Evolutionary conservation across 495 filamentous ascomycete genomes (phyloP), one percentile per base, ranked within the genome.

Genomic region (Hypoxylon fragiforme): DNA sequence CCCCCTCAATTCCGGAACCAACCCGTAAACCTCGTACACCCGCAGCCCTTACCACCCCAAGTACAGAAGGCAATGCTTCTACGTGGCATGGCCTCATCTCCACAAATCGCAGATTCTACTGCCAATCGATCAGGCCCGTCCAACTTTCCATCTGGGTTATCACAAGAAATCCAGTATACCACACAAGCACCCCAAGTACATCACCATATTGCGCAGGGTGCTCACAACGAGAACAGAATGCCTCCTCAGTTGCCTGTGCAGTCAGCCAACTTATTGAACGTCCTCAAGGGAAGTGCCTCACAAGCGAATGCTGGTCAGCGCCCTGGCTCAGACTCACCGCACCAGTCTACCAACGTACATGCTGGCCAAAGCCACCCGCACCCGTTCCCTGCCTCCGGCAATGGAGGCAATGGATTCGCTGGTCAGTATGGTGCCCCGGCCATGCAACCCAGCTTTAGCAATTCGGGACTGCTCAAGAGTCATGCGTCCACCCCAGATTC

Each of bases 241-340:
- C 82, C 80, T 8, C 71, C 78, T 30, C 85, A 85, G 59, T 74
- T 90, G 31, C 87, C 72, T 7, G 78, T 72, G 31, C 86, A 90
- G 63, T 81, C 84, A 3, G 70, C 83, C 44, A 77, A 82, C 20
- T 65, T 90, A 4, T 68, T 90, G 36, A 84, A 79, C 62, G 76
- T 84, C 1, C 86, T 90, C 67, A 90, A 85, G 44, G 63, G 55
- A 13, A 66, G 68, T 11, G 51, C 36, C 30, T 14, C 39, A 16
- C 65, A 47, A 5, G 11, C 45, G 7, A 41, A 45, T 21, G 16
- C 34, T 1, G 15, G 41, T 15, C 64, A 51, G 32, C 43, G 49
- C 22, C 20, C 44, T 14, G 30, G 24, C 8, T 47, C 44, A 12
- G 40, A 43, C 39, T 22, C 47, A 9, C 42, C 54, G 9, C 40